Percentiles rank a stretch among this genome's conserved stretches.
Conservation (phyloP, 768 basidiomycete genomes). For the Tylopilus vinaceipallidus region DNA sequence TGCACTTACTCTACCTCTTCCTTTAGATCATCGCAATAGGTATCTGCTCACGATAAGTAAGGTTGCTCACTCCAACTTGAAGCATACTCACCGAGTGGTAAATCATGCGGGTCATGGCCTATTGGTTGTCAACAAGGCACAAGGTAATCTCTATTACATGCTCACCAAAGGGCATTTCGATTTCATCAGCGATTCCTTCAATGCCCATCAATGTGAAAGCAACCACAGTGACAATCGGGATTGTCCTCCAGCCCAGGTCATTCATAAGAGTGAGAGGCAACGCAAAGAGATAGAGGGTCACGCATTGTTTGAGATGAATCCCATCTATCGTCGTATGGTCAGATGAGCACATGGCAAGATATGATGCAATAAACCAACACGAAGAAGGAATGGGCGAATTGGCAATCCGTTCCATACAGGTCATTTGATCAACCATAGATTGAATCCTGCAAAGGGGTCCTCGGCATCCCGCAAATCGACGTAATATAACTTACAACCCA, state of each 20-base stretch:
- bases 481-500: constrained; percentile 45
- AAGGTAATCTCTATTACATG: not conserved
- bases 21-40: constrained; percentile 81
- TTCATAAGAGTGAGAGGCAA: constrained; percentile 84
- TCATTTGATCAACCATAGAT: constrained; percentile 81
- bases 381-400: constrained; percentile 82
- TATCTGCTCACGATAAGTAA: constrained; percentile 44
- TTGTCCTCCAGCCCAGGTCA: constrained; percentile 78
- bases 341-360: constrained; percentile 6
- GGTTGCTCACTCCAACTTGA: not conserved
- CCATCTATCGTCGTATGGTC: constrained; percentile 50
- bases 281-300: constrained; percentile 89
- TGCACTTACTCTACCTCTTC: constrained; percentile 76
- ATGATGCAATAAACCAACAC: constrained; percentile 42
- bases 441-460: constrained; percentile 53
- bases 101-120: constrained; percentile 64
- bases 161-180: constrained; percentile 92
- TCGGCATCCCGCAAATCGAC: constrained; percentile 4
- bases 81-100: constrained; percentile 66
- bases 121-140: constrained; percentile 5
- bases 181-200: constrained; percentile 93
- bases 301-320: constrained; percentile 93
- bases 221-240: constrained; percentile 83
- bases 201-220: constrained; percentile 93
- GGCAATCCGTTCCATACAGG: constrained; percentile 86